These are phyloP conservation scores for Lizonia empirigonia DNA, from an alignment of 2,329 filamentous ascomycete species.

Conservation along the genomic window DNA sequence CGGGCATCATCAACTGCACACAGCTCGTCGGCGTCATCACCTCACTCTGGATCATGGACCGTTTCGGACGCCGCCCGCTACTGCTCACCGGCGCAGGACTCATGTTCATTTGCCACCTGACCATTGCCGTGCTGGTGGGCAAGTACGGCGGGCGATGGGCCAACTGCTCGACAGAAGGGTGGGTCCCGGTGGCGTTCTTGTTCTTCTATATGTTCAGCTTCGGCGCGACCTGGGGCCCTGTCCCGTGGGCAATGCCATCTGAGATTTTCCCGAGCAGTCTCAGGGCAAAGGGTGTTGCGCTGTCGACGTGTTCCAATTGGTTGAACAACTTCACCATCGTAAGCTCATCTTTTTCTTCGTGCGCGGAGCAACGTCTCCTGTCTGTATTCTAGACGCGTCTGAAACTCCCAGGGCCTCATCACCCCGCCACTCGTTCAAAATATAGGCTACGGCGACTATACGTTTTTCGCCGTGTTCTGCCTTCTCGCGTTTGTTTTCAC, in stretches of 20 bases:
- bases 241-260: constrained; percentile 56
- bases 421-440: constrained; percentile 68
- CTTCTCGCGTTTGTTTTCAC: constrained; percentile 43
- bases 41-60: constrained; percentile 53
- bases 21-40: constrained; percentile 51
- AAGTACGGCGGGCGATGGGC: constrained; percentile 59
- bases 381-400: constrained; percentile 41
- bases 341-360: constrained; percentile 13
- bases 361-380: too few relatives aligned
- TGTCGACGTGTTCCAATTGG: constrained; percentile 69
- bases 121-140: constrained; percentile 62
- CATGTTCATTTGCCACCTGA: constrained; percentile 58
- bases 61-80: constrained; percentile 49
- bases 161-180: constrained; percentile 58
- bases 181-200: constrained; percentile 63
- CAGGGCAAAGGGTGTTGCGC: constrained; percentile 68
- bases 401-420: constrained; percentile 60
- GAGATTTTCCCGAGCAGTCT: constrained; percentile 69
- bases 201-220: constrained; percentile 69
- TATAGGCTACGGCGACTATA: constrained; percentile 55
- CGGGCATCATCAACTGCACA: constrained; percentile 65
- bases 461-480: constrained; percentile 48
- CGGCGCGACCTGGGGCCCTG: constrained; percentile 63
- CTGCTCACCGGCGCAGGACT: constrained; percentile 52
- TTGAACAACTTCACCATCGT: constrained; percentile 67